These are phyloP conservation scores for Pseudophaeomoniella oleicola DNA, from an alignment of 2,329 filamentous ascomycete genomes.

Conservation along the genomic window DNA sequence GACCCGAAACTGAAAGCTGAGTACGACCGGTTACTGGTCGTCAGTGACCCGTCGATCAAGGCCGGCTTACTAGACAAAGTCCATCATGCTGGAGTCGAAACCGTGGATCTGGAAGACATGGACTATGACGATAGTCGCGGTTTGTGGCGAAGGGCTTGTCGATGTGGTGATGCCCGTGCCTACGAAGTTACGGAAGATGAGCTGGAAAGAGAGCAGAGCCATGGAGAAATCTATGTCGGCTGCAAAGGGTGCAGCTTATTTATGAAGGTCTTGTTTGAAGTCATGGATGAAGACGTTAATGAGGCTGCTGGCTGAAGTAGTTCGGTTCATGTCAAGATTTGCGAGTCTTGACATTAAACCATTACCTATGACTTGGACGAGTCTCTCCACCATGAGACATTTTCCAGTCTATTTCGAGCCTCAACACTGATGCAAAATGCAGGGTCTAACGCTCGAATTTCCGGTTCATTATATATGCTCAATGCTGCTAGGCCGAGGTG, in stretches of 20 bases:
- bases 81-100: constrained; percentile 38
- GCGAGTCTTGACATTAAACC: no score
- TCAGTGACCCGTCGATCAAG: not conserved
- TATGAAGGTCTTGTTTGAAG: constrained; percentile 45
- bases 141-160: constrained; percentile 39
- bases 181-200: constrained; percentile 41
- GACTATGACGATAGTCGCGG: constrained; percentile 20
- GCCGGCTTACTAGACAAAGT: not conserved
- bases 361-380: not conserved
- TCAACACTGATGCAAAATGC: constrained; percentile 57
- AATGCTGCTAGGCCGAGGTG: constrained; percentile 77
- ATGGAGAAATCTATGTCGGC: constrained; percentile 43
- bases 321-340: no score
- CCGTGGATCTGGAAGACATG: constrained; percentile 43
- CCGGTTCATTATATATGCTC: constrained; percentile 54
- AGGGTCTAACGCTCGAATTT: constrained; percentile 57
- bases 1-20: constrained; percentile 27
- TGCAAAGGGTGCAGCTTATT: constrained; percentile 51
- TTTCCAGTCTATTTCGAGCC: constrained; percentile 23
- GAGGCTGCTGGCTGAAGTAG: not conserved
- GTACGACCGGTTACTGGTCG: constrained; percentile 33
- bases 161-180: constrained; percentile 43
- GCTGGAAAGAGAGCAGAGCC: constrained; percentile 31
- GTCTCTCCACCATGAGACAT: constrained; percentile 22
- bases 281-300: constrained; percentile 23